Evolutionary conservation across 371 early-diverging fungal genomes (phyloP), one percentile per base, ranked within the genome.

Genomic region (Nematocida displodere): DNA sequence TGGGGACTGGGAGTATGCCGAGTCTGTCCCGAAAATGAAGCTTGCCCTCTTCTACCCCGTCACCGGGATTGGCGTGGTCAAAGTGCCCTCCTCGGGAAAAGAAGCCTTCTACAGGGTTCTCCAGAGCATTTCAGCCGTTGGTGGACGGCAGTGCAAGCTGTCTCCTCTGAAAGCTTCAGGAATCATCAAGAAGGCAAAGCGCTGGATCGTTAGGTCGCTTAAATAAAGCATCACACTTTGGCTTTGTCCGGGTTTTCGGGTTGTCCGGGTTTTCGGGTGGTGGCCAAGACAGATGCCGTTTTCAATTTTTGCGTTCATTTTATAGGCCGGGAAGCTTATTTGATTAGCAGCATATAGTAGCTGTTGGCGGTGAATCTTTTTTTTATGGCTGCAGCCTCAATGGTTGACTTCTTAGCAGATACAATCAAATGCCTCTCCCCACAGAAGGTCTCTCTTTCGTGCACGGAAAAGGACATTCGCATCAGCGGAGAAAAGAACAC

Each of bases 101-200:
- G 26, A 8, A 7, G 3, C 8, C n/a, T 31, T 71, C n/a, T 44
- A 46, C 13, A 50, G 42, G 39, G 31, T 71, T 26, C 37, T 71
- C 17, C 26, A 44, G 17, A 8, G 37, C 15, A 1, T 50, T 1
- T 11, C 22, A 20, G 22, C 8, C 7, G 48, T 58, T 11, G 34
- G 36, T 15, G 62, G 50, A 8, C 15, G 22, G 15, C 17, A 8
- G 7, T 63, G 13, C 11, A 20, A 20, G 5, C 11, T 48, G 5
- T 2, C 20, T 4, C 17, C 26, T 5, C 15, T 48, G 31, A 61
- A 49, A 40, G 26, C n/a, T 8, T 26, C 75, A 13, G 75, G 75
- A 47, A 62, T 62, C 29, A 71, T 71, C 8, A 59, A 40, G 26
- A 71, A 58, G 22, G 58, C 52, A 13, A 71, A 71, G 59, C 33